Conservation (phyloP, 2,329 filamentous ascomycete genomes). For the Claviceps sorghi region DNA sequence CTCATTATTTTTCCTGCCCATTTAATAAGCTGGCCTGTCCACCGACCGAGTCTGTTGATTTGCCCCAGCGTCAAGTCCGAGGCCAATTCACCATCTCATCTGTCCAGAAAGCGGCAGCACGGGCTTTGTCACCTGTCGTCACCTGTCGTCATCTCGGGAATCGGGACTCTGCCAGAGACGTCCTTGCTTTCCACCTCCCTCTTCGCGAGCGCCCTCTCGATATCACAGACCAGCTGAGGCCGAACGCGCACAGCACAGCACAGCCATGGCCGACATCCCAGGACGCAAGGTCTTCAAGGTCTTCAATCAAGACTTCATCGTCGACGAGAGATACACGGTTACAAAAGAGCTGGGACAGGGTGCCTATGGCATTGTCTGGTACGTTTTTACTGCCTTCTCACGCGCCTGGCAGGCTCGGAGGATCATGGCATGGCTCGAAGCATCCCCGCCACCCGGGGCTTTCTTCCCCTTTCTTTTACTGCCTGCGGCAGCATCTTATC, state of each 20-base stretch:
- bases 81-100: no score
- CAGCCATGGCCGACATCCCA: slow-evolving; percentile 26
- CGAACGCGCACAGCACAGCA: background rate
- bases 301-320: slow-evolving; percentile 98
- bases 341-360: slow-evolving; percentile 98
- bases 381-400: slow-evolving; percentile 16
- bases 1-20: background rate
- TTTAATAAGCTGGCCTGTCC: background rate
- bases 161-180: background rate
- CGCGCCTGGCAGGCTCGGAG: no score
- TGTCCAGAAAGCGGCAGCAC: background rate
- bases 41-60: no score
- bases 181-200: background rate
- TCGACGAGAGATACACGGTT: slow-evolving; percentile 95
- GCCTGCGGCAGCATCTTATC: no score
- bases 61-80: background rate
- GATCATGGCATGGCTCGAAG: no score
- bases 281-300: slow-evolving; percentile 92
- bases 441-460: no score
- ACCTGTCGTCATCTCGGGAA: background rate
- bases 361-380: slow-evolving; percentile 98
- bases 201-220: background rate
- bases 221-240: background rate
- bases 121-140: no score
- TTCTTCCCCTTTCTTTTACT: no score